Conservation (phyloP, 257 asterid genomes). For the Gentiana macrophylla region DNA sequence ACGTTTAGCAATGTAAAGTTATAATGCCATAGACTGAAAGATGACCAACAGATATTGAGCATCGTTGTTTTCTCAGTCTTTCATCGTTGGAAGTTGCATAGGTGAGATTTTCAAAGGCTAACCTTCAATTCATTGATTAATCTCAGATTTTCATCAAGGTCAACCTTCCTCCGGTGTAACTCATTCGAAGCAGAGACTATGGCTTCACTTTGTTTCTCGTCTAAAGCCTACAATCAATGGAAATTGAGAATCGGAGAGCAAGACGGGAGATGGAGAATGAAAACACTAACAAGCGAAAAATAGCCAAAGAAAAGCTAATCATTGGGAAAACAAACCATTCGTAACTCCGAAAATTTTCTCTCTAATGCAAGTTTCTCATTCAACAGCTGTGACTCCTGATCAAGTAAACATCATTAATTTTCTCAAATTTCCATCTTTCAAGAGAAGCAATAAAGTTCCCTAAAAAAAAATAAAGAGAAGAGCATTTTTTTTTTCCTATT, state of each 20-base stretch:
- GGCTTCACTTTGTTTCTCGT: conserved; percentile 89
- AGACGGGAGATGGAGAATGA: neutral
- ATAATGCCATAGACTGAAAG: no score
- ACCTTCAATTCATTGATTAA: conserved; percentile 88
- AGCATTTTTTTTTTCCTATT: no score
- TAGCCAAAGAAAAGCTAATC: neutral
- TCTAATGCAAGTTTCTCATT: conserved; percentile 74
- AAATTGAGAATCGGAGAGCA: neutral
- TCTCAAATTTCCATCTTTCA: no score
- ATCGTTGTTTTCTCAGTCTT: no score
- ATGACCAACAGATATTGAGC: no score
- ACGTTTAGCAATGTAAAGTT: no score
- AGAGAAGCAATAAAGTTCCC: no score
- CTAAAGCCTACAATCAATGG: conserved; percentile 56
- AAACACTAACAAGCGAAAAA: neutral
- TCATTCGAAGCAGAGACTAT: conserved; percentile 77
- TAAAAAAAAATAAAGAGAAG: no score
- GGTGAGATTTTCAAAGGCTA: no score
- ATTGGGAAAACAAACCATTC: conserved; percentile 50
- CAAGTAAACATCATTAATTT: conserved; percentile 7
- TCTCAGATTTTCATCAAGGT: conserved; percentile 85
- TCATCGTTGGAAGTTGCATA: no score
- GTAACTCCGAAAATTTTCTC: conserved; percentile 76
- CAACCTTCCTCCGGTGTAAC: conserved; percentile 80
- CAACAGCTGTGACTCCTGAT: conserved; percentile 70